Conservation (phyloP, 1,284 basidiomycete species). For the Marasmius fiardii region DNA sequence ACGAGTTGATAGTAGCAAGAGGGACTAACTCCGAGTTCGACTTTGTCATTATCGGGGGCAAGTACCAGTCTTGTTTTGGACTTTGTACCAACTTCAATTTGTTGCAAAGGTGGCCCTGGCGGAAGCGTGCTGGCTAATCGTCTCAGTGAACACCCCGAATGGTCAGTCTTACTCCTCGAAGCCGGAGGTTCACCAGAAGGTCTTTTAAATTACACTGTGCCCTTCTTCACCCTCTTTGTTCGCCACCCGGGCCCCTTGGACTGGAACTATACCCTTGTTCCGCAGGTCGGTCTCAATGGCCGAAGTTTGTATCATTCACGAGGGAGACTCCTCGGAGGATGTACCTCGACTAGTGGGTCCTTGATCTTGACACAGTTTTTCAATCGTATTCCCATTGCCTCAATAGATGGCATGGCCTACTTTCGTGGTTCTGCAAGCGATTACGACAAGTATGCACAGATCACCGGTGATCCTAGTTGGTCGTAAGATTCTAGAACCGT, state of each 20-base stretch:
- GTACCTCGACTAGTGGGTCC: background rate
- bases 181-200: too few relatives aligned
- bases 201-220: background rate
- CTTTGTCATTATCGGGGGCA: too few relatives aligned
- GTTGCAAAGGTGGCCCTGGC: background rate
- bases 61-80: too few relatives aligned
- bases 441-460: slow-evolving; percentile 16
- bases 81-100: too few relatives aligned
- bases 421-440: slow-evolving; percentile 19
- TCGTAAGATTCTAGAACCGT: too few relatives aligned
- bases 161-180: too few relatives aligned
- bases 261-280: background rate
- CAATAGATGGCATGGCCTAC: slow-evolving; percentile 15
- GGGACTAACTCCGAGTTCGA: too few relatives aligned
- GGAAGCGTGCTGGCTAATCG: too few relatives aligned
- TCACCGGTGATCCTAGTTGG: slow-evolving; percentile 20
- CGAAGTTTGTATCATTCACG: background rate
- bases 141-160: too few relatives aligned
- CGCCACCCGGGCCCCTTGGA: background rate
- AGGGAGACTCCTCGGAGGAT: background rate
- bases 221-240: background rate
- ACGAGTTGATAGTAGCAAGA: too few relatives aligned
- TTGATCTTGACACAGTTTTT: too few relatives aligned
- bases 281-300: background rate
- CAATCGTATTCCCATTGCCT: background rate